Evolutionary conservation across 768 basidiomycete genomes (phyloP), one percentile per base, ranked within the genome.

Genomic region (Bullera alba): DNA sequence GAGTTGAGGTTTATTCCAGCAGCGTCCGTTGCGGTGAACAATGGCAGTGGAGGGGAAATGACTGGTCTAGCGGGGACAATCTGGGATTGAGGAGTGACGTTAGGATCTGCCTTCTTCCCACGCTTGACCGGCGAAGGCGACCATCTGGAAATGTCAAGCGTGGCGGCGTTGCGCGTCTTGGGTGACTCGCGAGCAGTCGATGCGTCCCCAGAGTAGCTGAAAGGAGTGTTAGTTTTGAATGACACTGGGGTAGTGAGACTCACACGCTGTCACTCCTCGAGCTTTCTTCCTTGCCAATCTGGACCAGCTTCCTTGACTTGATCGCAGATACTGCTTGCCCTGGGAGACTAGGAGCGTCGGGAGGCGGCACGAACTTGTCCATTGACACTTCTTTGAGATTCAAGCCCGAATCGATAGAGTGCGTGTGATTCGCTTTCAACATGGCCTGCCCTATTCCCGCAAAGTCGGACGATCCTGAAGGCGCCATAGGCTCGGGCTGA

Each of bases 31-130:
- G 26, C 6, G 27, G n/a, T 32, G 45, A 32, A 46, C 29, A 48
- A 35, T 22, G 30, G 46, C 8, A 48, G 35, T 6, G 46, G 46
- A 6, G 30, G 46, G 28, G 46, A 48, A 26, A 48, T 48, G 34
- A 21, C n/a, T 15, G 29, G 25, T 19, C 25, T 22, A n/a, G 8
- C 22, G 17, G 19, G 5, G 12, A 29, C 28, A 22, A 35, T 14
- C 16, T 7, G 46, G 17, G 19, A 26, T 43, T 27, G 42, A n/a
- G n/a, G n/a, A n/a, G n/a, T n/a, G n/a, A n/a, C n/a, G 37, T 10
- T 12, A 14, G 23, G 12, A 39, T 14, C 25, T 36, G 35, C n/a
- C 27, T 48, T 48, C 17, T 17, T 36, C 7, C 10, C 16, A 5
- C 17, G 4, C 29, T 42, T 42, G 16, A 50, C 39, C 4, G 48